A percentile compares a stretch with the other conserved stretches of the same genome.
phyloP scores from a whole-genome alignment of 306 rosid genomes.

The Styphnolobium japonicum region DNA sequence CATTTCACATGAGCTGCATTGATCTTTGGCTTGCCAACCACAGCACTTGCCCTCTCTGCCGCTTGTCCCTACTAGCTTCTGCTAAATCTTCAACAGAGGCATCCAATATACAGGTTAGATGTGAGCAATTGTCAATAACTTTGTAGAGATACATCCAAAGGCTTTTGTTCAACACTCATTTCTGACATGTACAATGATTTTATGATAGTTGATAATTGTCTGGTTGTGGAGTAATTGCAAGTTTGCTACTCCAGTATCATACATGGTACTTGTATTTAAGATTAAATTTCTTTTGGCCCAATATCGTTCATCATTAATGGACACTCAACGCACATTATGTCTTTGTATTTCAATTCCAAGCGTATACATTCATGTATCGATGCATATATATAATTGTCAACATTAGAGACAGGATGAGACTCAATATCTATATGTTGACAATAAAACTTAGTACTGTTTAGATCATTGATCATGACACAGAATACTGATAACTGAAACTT shows the following conservation, averaged over 20 bases:
- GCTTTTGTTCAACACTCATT: neutral
- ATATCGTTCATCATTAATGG: neutral
- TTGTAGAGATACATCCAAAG: neutral
- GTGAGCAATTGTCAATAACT: slow-evolving; percentile 16
- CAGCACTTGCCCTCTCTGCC: slow-evolving; percentile 94
- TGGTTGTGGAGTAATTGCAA: neutral
- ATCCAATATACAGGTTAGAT: slow-evolving; percentile 32
- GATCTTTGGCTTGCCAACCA: slow-evolving; percentile 88
- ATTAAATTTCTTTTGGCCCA: neutral
- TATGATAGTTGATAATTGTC: neutral
- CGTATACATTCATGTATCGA: neutral
- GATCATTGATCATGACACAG: slow-evolving; percentile 5
- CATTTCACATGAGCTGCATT: slow-evolving; percentile 81
- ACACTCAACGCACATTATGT: neutral
- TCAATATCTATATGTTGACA: neutral
- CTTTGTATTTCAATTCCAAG: neutral
- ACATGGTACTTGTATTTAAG: neutral
- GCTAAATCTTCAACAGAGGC: slow-evolving; percentile 44
- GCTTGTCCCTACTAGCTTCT: slow-evolving; percentile 59
- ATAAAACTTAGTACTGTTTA: neutral
- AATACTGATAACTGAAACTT: slow-evolving; percentile 19
- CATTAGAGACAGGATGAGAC: neutral
- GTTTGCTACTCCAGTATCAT: slow-evolving; percentile 9
- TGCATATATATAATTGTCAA: neutral
- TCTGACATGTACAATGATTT: neutral